These are phyloP conservation scores for Polyporus tsugae DNA, from an alignment of 1,284 basidiomycete genomes.

Conservation along the genomic window DNA sequence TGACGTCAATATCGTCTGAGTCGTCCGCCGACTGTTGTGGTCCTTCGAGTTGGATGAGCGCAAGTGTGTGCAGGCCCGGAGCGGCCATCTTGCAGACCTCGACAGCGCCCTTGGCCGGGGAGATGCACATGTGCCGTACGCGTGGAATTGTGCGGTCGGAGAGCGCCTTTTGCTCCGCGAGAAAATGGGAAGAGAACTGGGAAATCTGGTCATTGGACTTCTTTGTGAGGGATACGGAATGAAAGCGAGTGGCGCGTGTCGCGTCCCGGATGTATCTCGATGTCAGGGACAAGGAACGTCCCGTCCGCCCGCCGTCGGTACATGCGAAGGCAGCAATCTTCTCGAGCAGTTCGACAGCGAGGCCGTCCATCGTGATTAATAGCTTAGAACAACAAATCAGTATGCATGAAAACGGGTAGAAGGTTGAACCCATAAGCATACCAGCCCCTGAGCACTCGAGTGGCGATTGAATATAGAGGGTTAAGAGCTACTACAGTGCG, in stretches of 20 bases:
- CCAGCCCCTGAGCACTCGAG: background rate
- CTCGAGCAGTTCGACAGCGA: slow-evolving; percentile 13
- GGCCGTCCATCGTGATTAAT: background rate
- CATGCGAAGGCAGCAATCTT: slow-evolving; percentile 15
- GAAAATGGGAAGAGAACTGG: background rate
- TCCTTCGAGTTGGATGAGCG: background rate
- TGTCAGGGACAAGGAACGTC: slow-evolving; percentile 16
- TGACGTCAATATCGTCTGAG: background rate
- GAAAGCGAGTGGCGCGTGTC: slow-evolving; percentile 10
- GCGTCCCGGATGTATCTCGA: slow-evolving; percentile 12
- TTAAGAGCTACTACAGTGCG: background rate
- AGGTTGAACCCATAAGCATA: background rate
- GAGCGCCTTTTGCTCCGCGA: background rate
- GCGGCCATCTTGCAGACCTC: background rate
- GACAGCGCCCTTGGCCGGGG: background rate
- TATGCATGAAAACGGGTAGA: background rate
- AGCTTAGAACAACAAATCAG: background rate
- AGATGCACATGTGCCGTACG: slow-evolving; percentile 4
- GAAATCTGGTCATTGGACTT: background rate
- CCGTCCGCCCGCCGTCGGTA: slow-evolving; percentile 18
- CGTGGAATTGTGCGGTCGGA: background rate
- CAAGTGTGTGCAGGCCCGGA: background rate
- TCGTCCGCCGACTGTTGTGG: background rate
- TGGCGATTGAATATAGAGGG: background rate
- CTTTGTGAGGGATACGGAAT: slow-evolving; percentile 14